phyloP scores from a whole-genome alignment of 208 protist genomes.

The Phytomonas sp. region DNA sequence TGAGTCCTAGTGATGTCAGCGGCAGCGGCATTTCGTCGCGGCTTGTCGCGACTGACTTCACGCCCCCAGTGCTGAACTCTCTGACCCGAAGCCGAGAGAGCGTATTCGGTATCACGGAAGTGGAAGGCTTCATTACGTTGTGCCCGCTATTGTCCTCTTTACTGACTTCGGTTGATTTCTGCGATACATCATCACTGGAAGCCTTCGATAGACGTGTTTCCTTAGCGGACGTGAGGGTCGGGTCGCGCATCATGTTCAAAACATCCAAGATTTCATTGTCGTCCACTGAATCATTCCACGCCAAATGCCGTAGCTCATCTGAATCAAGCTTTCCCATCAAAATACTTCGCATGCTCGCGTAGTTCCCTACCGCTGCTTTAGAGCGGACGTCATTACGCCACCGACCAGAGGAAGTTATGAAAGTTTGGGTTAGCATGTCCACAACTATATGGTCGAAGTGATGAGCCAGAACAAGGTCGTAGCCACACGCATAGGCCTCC shows the following conservation, averaged over 20 bases:
- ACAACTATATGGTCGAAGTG: constrained; percentile 75
- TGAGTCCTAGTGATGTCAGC: too few species aligned
- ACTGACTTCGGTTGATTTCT: too few species aligned
- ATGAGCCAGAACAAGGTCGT: constrained; percentile 69
- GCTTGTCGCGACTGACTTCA: too few species aligned
- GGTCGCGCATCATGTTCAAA: constrained; percentile 9
- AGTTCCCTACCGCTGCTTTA: constrained; percentile 70
- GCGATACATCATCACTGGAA: too few species aligned
- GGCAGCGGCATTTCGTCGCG: too few species aligned
- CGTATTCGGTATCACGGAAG: too few species aligned
- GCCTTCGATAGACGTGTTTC: not conserved
- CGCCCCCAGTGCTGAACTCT: too few species aligned
- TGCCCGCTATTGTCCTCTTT: too few species aligned
- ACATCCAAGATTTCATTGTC: constrained; percentile 40
- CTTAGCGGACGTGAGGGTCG: constrained; percentile 2
- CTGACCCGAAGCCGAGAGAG: too few species aligned
- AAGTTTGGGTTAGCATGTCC: constrained; percentile 55
- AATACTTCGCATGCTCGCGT: constrained; percentile 54
- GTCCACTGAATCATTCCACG: constrained; percentile 37
- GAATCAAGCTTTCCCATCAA: constrained; percentile 42
- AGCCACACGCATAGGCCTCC: constrained; percentile 63
- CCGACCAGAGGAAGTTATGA: constrained; percentile 61
- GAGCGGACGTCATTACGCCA: constrained; percentile 73
- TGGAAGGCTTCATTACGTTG: too few species aligned
- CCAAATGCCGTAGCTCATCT: constrained; percentile 29